A percentile compares a stretch with the other conserved stretches of the same genome.
Evolutionary conservation across 2,329 filamentous ascomycete genomes (phyloP).

Genomic region (Penicillium sp.): DNA sequence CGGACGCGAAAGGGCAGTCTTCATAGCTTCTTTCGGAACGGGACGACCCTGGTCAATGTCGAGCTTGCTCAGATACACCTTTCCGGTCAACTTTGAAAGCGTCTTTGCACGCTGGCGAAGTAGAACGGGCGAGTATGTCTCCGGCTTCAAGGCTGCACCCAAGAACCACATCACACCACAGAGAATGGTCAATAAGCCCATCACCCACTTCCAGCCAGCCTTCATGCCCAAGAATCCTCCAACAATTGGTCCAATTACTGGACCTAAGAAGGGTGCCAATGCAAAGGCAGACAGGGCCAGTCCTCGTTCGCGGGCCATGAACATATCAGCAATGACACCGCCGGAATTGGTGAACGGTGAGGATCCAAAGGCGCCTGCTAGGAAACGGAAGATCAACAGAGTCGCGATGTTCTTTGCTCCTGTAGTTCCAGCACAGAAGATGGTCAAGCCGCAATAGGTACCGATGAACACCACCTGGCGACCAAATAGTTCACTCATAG

Average conservation of each 20-base stretch:
- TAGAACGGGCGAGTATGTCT: constrained; percentile 58
- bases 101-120: constrained; percentile 57
- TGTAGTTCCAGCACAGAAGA: constrained; percentile 66
- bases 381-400: constrained; percentile 71
- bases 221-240: constrained; percentile 70
- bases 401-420: constrained; percentile 64
- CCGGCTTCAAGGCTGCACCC: constrained; percentile 40
- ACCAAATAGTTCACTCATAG: constrained; percentile 47
- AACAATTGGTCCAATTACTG: constrained; percentile 68
- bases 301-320: constrained; percentile 60
- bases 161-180: constrained; percentile 63
- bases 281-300: constrained; percentile 69
- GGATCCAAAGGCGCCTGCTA: constrained; percentile 67
- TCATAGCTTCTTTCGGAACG: constrained; percentile 47
- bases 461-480: constrained; percentile 44
- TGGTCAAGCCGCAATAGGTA: constrained; percentile 55
- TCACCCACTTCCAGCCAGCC: constrained; percentile 73
- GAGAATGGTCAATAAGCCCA: constrained; percentile 68
- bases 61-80: constrained; percentile 53
- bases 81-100: constrained; percentile 57
- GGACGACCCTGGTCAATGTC: constrained; percentile 52
- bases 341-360: constrained; percentile 68
- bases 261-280: constrained; percentile 70
- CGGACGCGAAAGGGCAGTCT: constrained; percentile 57
- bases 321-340: constrained; percentile 68